Evolutionary conservation across 495 filamentous ascomycete species (phyloP), one percentile per base, ranked within the genome.

Genomic region (Clavariopsis aquatica): DNA sequence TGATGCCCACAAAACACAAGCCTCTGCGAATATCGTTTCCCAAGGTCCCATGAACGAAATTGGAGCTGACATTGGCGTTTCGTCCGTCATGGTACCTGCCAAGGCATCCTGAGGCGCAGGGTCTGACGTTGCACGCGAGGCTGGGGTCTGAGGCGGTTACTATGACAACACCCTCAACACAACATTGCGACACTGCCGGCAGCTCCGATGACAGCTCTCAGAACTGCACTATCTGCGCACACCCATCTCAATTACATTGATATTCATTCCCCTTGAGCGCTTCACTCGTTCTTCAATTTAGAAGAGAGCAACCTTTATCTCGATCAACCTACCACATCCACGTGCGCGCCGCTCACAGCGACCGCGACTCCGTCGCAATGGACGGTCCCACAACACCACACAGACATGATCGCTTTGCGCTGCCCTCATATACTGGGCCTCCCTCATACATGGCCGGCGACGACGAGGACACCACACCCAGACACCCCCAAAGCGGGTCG

Each of bases 401-500:
- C 34, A 64, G 70, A 49, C 61, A 64, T 24, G 64, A 26, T 12
- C 31, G 31, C 31, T 34, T 34, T 43, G 68, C 72, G 41, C 69
- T 61, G 15, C 67, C 72, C 46, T 62, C 70, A 41, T 71, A 72
- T 54, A 69, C 67, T 49, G 73, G 67, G 34, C 75, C 75, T 29
- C 76, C 76, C 7, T 70, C 76, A 22, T 78, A 78, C 47, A 68
- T 71, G 15, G 65, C 68, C 6, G 74, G 12, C 19, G 29, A 74
- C 47, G 73, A 77, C n/a, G 73, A 77, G 34, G 54, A 69, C 31
- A 34, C 5, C 15, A 60, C n/a, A 19, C 52, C 57, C 17, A 64
- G 43, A n/a, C 65, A 62, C 38, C 51, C 13, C 38, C 77, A 79
- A 38, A 75, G 78, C 74, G 83, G 80, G 41, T 74, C 82, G 17